phyloP scores from a whole-genome alignment of 345 rosid species.

The Brassica juncea region DNA sequence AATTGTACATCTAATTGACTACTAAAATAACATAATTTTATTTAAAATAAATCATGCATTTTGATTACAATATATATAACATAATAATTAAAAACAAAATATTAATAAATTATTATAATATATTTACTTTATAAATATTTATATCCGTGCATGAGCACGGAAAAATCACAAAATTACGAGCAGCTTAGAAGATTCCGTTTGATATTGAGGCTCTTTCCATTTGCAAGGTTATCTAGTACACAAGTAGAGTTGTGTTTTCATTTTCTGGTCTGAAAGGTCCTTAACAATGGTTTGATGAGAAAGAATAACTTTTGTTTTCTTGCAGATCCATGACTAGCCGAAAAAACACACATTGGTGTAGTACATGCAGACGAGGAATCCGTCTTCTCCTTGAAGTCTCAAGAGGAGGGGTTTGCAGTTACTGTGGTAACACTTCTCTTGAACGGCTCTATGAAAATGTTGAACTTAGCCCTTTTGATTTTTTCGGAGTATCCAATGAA shows the following conservation, averaged over 20 bases:
- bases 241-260: not conserved
- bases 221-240: not conserved
- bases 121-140: no score
- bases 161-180: not conserved
- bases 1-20: no score
- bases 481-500: constrained; percentile 22
- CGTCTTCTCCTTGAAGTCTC: constrained; percentile 11
- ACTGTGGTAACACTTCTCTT: constrained; percentile 32
- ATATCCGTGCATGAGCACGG: no score
- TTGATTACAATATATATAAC: no score
- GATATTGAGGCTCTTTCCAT: not conserved
- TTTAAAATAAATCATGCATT: no score
- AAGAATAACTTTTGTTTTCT: not conserved
- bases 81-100: no score
- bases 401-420: constrained; percentile 33
- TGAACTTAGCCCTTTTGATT: constrained; percentile 33
- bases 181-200: not conserved
- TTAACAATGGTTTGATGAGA: not conserved
- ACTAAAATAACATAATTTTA: no score
- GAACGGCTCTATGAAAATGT: constrained; percentile 33
- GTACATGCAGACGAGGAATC: constrained; percentile 32
- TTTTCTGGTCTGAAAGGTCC: not conserved
- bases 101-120: no score
- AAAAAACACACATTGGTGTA: constrained; percentile 39
- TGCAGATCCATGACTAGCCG: constrained; percentile 30